Conservation (phyloP, 2,329 filamentous ascomycete species). For the Diaporthe destruens region DNA sequence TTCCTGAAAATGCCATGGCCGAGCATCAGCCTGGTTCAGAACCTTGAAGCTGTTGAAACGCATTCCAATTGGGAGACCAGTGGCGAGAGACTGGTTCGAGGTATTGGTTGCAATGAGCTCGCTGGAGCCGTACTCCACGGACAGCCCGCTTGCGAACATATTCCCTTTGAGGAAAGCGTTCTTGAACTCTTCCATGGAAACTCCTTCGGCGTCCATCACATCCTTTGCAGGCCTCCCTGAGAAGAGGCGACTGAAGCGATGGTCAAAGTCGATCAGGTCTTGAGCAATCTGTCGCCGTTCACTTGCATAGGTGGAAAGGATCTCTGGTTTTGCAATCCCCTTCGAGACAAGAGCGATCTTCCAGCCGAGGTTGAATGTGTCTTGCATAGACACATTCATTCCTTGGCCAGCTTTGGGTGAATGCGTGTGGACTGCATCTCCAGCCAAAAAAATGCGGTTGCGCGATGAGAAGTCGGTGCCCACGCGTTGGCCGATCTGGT, state of each 20-base stretch:
- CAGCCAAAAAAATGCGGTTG: slow-evolving; percentile 76
- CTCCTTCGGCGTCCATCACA: slow-evolving; percentile 69
- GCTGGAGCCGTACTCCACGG: slow-evolving; percentile 70
- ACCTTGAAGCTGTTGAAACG: slow-evolving; percentile 71
- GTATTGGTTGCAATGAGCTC: slow-evolving; percentile 65
- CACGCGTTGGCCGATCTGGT: slow-evolving; percentile 76
- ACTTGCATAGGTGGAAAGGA: slow-evolving; percentile 63
- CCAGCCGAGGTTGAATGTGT: slow-evolving; percentile 70
- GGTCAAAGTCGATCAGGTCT: slow-evolving; percentile 75
- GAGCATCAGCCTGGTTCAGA: slow-evolving; percentile 67
- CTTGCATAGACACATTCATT: slow-evolving; percentile 81
- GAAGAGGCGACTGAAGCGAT: slow-evolving; percentile 68
- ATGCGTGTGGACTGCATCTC: slow-evolving; percentile 72
- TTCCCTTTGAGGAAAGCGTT: slow-evolving; percentile 70
- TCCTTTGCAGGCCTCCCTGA: slow-evolving; percentile 69
- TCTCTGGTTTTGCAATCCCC: slow-evolving; percentile 55
- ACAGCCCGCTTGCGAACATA: slow-evolving; percentile 60
- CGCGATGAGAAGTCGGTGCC: slow-evolving; percentile 67
- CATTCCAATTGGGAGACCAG: slow-evolving; percentile 63
- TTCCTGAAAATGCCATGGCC: slow-evolving; percentile 70
- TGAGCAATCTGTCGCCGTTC: slow-evolving; percentile 72
- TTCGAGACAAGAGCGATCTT: slow-evolving; percentile 64
- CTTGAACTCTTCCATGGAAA: slow-evolving; percentile 74
- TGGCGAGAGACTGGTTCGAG: slow-evolving; percentile 55
- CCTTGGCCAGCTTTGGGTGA: slow-evolving; percentile 75